Conservation (phyloP, 2,329 filamentous ascomycete genomes). For the Periconia macrospinosa region DNA sequence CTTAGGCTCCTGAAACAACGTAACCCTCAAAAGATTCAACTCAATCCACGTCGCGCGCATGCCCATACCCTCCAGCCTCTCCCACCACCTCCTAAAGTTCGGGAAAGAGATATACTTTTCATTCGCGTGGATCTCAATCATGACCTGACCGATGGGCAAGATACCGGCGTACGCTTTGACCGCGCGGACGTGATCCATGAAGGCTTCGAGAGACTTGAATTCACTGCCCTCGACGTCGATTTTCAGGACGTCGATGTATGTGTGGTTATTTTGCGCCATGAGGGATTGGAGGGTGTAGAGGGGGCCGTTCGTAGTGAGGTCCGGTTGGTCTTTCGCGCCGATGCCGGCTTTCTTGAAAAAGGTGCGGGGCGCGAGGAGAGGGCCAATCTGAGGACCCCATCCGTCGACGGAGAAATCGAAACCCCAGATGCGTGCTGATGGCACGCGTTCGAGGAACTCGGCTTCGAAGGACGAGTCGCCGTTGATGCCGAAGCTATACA, state of each 20-base stretch:
- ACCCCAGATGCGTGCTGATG: constrained; percentile 35
- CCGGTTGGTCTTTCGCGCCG: constrained; percentile 26
- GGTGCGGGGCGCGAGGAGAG: constrained; percentile 15
- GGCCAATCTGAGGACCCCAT: constrained; percentile 34
- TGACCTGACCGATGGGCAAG: constrained; percentile 36
- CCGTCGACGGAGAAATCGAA: constrained; percentile 36
- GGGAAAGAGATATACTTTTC: constrained; percentile 29
- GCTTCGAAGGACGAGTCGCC: constrained; percentile 39
- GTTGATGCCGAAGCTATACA: constrained; percentile 40
- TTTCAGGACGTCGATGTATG: constrained; percentile 38
- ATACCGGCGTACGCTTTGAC: constrained; percentile 17
- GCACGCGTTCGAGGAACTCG: constrained; percentile 36
- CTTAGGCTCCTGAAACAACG: constrained; percentile 28
- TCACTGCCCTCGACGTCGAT: constrained; percentile 38
- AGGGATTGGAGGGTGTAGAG: constrained; percentile 33
- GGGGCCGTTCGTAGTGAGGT: constrained; percentile 14
- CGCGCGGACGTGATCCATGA: constrained; percentile 33
- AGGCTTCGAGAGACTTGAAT: constrained; percentile 31
- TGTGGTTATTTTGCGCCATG: constrained; percentile 37
- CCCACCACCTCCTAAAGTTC: constrained; percentile 36
- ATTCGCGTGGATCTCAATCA: constrained; percentile 37
- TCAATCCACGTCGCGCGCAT: constrained; percentile 40
- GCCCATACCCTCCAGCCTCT: constrained; percentile 36
- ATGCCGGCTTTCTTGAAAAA: constrained; percentile 36
- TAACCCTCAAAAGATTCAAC: constrained; percentile 36